A percentile compares a stretch with the other conserved stretches of the same genome.
Evolutionary conservation across 2,329 filamentous ascomycete species (phyloP).

Genomic region (Stemphylium lycopersici): DNA sequence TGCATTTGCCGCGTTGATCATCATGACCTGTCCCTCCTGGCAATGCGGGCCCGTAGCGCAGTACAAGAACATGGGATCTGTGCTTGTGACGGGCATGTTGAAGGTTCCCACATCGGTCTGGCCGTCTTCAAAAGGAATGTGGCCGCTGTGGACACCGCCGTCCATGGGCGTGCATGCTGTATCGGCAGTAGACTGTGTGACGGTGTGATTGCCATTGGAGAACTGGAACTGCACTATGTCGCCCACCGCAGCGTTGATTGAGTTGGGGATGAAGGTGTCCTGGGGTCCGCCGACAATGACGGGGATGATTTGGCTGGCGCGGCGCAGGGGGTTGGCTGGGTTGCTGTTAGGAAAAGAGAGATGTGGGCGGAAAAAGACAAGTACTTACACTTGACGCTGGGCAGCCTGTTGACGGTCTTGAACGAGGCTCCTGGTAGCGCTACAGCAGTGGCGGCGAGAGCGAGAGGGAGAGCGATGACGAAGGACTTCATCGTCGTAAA

Average conservation of each 20-base stretch:
- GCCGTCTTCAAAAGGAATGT: slow-evolving; percentile 38
- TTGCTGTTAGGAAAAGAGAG: neutral
- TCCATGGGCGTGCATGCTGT: slow-evolving; percentile 35
- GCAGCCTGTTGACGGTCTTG: slow-evolving; percentile 7
- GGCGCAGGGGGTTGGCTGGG: slow-evolving; percentile 29
- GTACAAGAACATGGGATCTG: slow-evolving; percentile 41
- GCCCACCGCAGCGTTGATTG: slow-evolving; percentile 33
- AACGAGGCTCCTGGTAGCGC: slow-evolving; percentile 22
- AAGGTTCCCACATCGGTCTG: slow-evolving; percentile 41
- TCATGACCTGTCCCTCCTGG: slow-evolving; percentile 38
- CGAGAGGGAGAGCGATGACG: slow-evolving; percentile 14
- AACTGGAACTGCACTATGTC: slow-evolving; percentile 43
- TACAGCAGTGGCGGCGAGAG: slow-evolving; percentile 17
- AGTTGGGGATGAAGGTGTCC: slow-evolving; percentile 38
- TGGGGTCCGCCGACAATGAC: slow-evolving; percentile 41
- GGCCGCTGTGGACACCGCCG: slow-evolving; percentile 37
- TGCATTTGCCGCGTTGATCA: slow-evolving; percentile 31
- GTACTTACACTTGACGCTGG: slow-evolving; percentile 7
- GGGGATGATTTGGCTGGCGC: slow-evolving; percentile 33
- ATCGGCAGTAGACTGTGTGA: slow-evolving; percentile 35
- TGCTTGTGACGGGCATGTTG: slow-evolving; percentile 37
- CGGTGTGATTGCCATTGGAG: slow-evolving; percentile 42
- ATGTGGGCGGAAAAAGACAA: neutral
- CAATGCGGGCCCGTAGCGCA: slow-evolving; percentile 42
- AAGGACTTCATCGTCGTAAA: slow-evolving; percentile 24